Base-by-base conservation (phyloP, 2,329 filamentous ascomycete genomes). In the Lizonia empirigonia region DNA sequence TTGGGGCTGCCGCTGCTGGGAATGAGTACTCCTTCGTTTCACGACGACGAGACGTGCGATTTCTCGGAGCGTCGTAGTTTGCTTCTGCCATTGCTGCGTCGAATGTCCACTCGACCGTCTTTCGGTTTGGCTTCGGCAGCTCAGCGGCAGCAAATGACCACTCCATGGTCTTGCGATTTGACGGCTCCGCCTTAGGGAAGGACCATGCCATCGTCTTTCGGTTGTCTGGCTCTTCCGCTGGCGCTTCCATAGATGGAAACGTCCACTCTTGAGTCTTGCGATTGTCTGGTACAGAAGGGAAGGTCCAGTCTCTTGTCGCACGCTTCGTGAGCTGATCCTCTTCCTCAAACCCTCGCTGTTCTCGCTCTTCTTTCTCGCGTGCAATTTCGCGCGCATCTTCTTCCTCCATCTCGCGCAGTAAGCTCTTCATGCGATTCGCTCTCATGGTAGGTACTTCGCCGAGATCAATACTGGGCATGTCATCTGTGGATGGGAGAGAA, bases 121-220 rank as follows among this genome's bases (percentile, higher is more conserved):
- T 70, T 13, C 76, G 71, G 49, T 77, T 77, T 7, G 68, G 61
- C 32, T 71, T 71, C 18, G 67, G 61, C 72, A 59, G 37, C 46
- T 72, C 35, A 57, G 57, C 58, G 37, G 65, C 70, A 3, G 74
- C 69, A 52, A 80, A 80, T 1, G 73, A 77, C 77, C 77, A 78
- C 35, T 77, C 76, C 62, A 75, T 70, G 1, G 77, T 78, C 23
- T 70, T 70, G 13, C 75, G 70, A 39, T 76, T 77, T 1, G 65
- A 57, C 29, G 68, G 66, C 22, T 69, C 60, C 3, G 55, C 49
- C n/a, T 62, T 42, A 13, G 68, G 62, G 53, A 83, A 83, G 3
- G 77, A 82, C 82, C 82, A 85, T 23, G 82, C 79, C 72, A 80
- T 79, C 1, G 77, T 80, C 7, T 70, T 72, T n/a, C 77, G 74